Conservation (phyloP, 2,329 filamentous ascomycete genomes). For the Byssothecium circinans region DNA sequence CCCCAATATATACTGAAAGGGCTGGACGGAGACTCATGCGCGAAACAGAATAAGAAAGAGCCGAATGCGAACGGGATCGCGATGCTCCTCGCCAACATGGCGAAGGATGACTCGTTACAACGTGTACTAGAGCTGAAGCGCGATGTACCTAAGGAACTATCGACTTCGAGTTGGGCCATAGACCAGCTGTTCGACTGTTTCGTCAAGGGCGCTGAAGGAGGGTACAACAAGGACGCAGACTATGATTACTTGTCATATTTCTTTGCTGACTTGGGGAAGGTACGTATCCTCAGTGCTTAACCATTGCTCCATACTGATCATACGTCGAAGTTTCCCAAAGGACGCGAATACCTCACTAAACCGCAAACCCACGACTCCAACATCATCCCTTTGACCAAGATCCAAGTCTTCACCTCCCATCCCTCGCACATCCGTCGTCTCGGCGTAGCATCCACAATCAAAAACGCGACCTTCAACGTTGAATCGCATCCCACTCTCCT, state of each 20-base stretch:
- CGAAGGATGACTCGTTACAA: slow-evolving; percentile 75
- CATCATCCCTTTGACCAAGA: slow-evolving; percentile 85
- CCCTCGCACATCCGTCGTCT: slow-evolving; percentile 78
- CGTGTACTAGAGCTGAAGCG: slow-evolving; percentile 70
- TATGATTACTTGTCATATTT: slow-evolving; percentile 94
- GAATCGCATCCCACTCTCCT: slow-evolving; percentile 71
- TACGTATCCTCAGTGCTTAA: slow-evolving; percentile 7
- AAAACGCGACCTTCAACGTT: slow-evolving; percentile 87
- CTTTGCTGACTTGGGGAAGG: slow-evolving; percentile 84
- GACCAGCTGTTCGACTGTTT: slow-evolving; percentile 96
- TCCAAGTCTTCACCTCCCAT: slow-evolving; percentile 94
- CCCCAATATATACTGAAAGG: slow-evolving; percentile 48
- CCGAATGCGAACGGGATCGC: slow-evolving; percentile 80
- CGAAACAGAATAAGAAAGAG: slow-evolving; percentile 67
- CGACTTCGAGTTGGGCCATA: slow-evolving; percentile 71
- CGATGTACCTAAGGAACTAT: slow-evolving; percentile 67
- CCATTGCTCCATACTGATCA: not conserved
- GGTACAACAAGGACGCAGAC: slow-evolving; percentile 81
- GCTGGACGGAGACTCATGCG: slow-evolving; percentile 72
- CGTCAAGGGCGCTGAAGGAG: slow-evolving; percentile 82
- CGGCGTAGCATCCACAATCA: slow-evolving; percentile 95
- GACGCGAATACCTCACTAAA: slow-evolving; percentile 73
- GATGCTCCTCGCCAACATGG: slow-evolving; percentile 91
- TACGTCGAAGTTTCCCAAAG: slow-evolving; percentile 63
- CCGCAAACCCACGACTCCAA: slow-evolving; percentile 73